Evolutionary conservation across 2,329 filamentous ascomycete genomes (phyloP), one percentile per base, ranked within the genome.

Genomic region (Pseudodiploospora longispora): DNA sequence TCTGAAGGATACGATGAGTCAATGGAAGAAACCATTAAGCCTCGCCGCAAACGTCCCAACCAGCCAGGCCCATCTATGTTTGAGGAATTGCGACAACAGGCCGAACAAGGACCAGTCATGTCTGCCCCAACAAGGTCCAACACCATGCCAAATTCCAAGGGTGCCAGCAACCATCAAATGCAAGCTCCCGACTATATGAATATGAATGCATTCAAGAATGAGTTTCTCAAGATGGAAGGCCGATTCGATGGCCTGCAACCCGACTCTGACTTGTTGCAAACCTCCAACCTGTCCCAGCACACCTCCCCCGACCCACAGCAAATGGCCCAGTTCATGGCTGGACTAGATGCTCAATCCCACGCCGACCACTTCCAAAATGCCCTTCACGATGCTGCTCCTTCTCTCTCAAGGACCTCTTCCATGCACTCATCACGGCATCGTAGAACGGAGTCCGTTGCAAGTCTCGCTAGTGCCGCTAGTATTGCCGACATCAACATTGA

Each of bases 11-110:
- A 80, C 50, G 80, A 83, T 54, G 78, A 79, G 60, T 81, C 78
- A 10, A 78, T 81, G 74, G 78, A 82, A 55, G 78, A 81, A 60
- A 82, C 79, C 0, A 70, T 83, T 53, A 82, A 81, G 63, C 78
- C 79, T 5, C 55, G 61, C 10, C 68, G 69, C 31, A 64, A 59
- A 43, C 67, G 64, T 30, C 55, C 59, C 30, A 72, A 69, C 48
- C 65, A 59, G 46, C 67, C 70, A 34, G 62, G 69, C 32, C 70
- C 72, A 48, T 72, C 67, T 30, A 68, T 77, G 45, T 82, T 83
- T 52, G 72, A 79, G 38, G 75, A 78, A 42, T 72, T 81, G 69
- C 69, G 74, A 51, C 70, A 72, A 51, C 73, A 76, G 46, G 68
- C 74, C 12, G 77, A 81, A 56, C 69, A 69, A 48, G 61, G 65